Evolutionary conservation across 2,329 filamentous ascomycete species (phyloP), one percentile per base, ranked within the genome.

Genomic region (Beauveria sp.): DNA sequence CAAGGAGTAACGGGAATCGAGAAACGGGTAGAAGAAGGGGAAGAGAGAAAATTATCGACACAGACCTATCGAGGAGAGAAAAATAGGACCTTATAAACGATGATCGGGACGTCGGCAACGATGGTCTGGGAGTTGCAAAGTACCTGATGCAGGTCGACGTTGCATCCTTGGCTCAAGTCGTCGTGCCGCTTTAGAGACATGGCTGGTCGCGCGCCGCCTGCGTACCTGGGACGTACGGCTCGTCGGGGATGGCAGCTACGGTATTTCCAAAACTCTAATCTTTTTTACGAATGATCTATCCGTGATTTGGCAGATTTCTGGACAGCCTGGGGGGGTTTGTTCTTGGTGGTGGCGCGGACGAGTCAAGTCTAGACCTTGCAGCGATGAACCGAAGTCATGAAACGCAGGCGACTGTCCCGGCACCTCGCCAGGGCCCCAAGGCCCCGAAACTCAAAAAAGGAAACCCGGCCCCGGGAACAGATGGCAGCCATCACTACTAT

Each of bases 31-130:
- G 24, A 55, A 55, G 28, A 22, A 22, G 24, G 37, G 34, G 16
- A n/a, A 37, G 26, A n/a, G 47, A 18, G 28, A 40, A 4, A 40
- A 37, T n/a, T 28, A 40, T 48, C 26, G 20, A 37, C 6, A 28
- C 20, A 4, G 40, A 26, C 5, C 37, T 5, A 7, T 46, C n/a
- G 58, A 55, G 1, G 5, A 20, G 28, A 55, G 40, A 22, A 59
- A n/a, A 9, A 3, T 20, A 28, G 18, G 56, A 43, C 34, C 26
- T 59, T 59, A 34, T 55, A 55, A 48, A 55, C 40, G 22, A 30
- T 8, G 28, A 60, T 55, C 58, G 58, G 58, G 58, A 60, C 58
- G 22, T 60, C 58, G 58, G 58, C 50, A 60, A 40, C 9, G 30
- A 55, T 30, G 43, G 43, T 6, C 37, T 48, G 58, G 50, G 48